Percentiles rank a stretch among this genome's conserved stretches.
These are phyloP conservation scores for Dryadomyces quercus-mongolicae DNA, from an alignment of 2,329 filamentous ascomycete species.

Conservation along the genomic window DNA sequence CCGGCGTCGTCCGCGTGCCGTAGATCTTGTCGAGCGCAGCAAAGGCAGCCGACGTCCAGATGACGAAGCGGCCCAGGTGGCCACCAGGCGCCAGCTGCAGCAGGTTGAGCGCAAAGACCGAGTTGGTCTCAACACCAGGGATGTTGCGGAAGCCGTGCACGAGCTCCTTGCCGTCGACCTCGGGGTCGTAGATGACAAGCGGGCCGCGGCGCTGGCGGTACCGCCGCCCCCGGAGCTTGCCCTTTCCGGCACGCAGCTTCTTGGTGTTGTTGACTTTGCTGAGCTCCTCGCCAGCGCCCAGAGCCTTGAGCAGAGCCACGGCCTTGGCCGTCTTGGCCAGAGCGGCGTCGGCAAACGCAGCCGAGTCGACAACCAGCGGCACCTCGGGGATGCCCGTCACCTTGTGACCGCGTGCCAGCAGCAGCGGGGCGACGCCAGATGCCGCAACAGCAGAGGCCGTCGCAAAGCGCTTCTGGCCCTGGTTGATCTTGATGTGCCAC, in stretches of 20 bases:
- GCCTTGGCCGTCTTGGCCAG: conserved; percentile 79
- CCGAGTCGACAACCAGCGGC: conserved; percentile 88
- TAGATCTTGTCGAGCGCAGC: conserved; percentile 95
- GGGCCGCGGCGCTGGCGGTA: conserved; percentile 96
- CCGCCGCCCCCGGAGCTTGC: conserved; percentile 93
- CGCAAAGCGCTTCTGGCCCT: conserved; percentile 98
- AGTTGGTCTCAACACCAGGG: conserved; percentile 90
- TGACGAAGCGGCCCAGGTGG: conserved; percentile 95
- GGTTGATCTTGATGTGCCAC: conserved; percentile 99
- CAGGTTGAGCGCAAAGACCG: conserved; percentile 91
- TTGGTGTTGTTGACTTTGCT: conserved; percentile 93
- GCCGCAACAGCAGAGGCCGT: conserved; percentile 95
- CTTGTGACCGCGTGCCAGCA: conserved; percentile 95
- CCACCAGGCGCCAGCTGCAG: conserved; percentile 98
- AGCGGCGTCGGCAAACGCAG: conserved; percentile 64
- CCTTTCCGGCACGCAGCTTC: conserved; percentile 97
- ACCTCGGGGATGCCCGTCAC: conserved; percentile 88
- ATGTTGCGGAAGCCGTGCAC: conserved; percentile 97
- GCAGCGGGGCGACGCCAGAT: conserved; percentile 86
- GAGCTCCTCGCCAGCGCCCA: conserved; percentile 82
- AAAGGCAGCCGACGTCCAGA: conserved; percentile 98
- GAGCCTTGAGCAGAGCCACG: conserved; percentile 73
- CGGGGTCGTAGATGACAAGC: conserved; percentile 94
- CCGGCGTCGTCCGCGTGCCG: conserved; percentile 80
- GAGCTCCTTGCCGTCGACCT: conserved; percentile 89